Evolutionary conservation across 179 eudicot genomes (phyloP).

Genomic region (Spergularia azorica): DNA sequence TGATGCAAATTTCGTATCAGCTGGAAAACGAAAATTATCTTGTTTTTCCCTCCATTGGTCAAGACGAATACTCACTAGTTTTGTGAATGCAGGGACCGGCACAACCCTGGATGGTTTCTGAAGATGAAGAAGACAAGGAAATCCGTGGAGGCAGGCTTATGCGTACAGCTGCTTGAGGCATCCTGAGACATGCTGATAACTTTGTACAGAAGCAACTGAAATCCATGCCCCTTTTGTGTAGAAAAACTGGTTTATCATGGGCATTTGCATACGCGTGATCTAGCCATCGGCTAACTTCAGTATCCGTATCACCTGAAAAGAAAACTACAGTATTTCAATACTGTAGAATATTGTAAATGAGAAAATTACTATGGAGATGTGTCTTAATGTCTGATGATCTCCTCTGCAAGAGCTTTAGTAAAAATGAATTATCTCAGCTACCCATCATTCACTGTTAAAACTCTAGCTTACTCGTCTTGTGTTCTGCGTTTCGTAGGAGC

Average conservation of each 20-base stretch:
- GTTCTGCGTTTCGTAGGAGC: no score
- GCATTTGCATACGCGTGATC: not conserved
- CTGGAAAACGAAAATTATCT: not conserved
- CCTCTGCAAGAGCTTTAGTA: not conserved
- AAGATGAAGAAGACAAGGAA: conserved; percentile 40
- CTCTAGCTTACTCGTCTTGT: no score
- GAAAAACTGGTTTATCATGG: not conserved
- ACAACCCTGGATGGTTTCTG: conserved; percentile 71
- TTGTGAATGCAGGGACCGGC: conserved; percentile 56
- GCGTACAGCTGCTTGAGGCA: conserved; percentile 28
- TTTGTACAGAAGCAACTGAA: conserved; percentile 28
- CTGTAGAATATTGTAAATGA: not conserved
- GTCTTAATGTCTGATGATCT: not conserved
- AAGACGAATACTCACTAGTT: conserved; percentile 3
- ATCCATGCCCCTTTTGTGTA: conserved; percentile 12
- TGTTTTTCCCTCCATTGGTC: not conserved
- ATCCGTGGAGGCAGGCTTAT: conserved; percentile 14
- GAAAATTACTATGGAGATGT: not conserved
- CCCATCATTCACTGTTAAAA: no score
- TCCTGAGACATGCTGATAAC: conserved; percentile 12
- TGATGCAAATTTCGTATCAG: not conserved
- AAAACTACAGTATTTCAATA: not conserved
- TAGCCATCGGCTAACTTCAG: not conserved
- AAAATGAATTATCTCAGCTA: no score
- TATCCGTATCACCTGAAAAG: not conserved